phyloP scores from a whole-genome alignment of 2,329 filamentous ascomycete genomes.

The Neopestalotiopsis rosae region DNA sequence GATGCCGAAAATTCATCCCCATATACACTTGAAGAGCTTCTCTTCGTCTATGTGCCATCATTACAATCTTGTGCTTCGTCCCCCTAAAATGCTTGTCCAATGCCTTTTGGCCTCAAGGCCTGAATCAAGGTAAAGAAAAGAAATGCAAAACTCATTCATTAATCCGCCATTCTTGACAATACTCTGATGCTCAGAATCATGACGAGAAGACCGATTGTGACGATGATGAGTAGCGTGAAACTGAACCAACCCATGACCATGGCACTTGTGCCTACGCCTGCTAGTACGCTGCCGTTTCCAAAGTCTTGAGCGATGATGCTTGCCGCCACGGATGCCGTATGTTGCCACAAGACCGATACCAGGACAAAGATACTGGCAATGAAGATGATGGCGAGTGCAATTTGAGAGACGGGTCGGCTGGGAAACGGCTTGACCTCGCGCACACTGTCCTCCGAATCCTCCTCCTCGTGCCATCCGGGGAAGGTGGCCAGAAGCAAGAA shows the following conservation, averaged over 20 bases:
- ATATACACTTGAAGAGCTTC: neutral
- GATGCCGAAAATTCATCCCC: neutral
- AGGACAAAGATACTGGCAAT: conserved; percentile 73
- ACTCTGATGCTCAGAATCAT: conserved; percentile 96
- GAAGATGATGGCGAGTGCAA: conserved; percentile 92
- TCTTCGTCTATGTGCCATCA: neutral
- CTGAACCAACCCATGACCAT: conserved; percentile 99
- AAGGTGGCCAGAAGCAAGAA: conserved; percentile 95
- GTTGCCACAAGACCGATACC: conserved; percentile 86
- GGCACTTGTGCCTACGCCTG: conserved; percentile 67
- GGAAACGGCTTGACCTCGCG: conserved; percentile 94
- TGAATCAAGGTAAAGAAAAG: neutral
- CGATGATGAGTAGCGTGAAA: conserved; percentile 90
- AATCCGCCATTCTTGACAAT: conserved; percentile 64
- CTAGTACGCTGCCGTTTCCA: conserved; percentile 41
- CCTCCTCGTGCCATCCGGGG: conserved; percentile 95
- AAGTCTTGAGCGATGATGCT: conserved; percentile 75
- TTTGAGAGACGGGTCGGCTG: conserved; percentile 87
- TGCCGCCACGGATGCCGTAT: conserved; percentile 94
- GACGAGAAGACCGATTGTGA: conserved; percentile 91
- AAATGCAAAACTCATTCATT: conserved; percentile 18
- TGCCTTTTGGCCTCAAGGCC: neutral
- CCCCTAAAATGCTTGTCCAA: neutral
- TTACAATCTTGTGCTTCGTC: neutral
- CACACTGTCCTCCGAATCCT: conserved; percentile 79